phyloP scores from a whole-genome alignment of 169 alveolate genomes.

The Besnoitia besnoiti region DNA sequence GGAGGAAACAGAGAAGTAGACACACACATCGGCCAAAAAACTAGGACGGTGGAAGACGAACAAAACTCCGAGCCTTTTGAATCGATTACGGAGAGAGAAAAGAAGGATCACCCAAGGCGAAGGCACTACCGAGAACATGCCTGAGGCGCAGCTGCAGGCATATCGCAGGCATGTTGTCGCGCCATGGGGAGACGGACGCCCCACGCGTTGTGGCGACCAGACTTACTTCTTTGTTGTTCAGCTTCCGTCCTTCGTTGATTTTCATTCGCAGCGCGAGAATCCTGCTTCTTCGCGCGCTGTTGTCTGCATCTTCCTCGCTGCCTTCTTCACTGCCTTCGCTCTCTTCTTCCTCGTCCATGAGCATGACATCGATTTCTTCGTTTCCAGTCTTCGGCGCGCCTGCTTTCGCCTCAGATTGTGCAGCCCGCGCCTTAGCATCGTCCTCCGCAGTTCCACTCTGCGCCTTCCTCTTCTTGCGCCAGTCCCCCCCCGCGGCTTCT shows the following conservation, averaged over 20 bases:
- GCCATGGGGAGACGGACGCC: background rate
- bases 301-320: background rate
- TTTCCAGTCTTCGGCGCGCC: background rate
- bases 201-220: background rate
- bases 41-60: no score
- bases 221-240: conserved; percentile 62
- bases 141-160: background rate
- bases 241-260: conserved; percentile 68
- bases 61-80: no score
- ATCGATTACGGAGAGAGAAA: no score
- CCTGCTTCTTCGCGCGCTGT: conserved; percentile 21
- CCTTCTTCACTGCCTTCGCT: background rate
- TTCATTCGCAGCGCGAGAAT: conserved; percentile 36
- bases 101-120: background rate
- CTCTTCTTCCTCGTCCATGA: conserved; percentile 9
- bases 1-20: no score
- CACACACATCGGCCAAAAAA: no score
- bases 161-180: background rate
- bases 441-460: background rate
- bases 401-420: background rate
- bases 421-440: background rate
- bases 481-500: background rate
- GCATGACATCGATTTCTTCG: conserved; percentile 27
- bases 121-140: no score
- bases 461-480: background rate